Base-by-base conservation (phyloP, 495 filamentous ascomycete species). In the Lophiotrema nucula region DNA sequence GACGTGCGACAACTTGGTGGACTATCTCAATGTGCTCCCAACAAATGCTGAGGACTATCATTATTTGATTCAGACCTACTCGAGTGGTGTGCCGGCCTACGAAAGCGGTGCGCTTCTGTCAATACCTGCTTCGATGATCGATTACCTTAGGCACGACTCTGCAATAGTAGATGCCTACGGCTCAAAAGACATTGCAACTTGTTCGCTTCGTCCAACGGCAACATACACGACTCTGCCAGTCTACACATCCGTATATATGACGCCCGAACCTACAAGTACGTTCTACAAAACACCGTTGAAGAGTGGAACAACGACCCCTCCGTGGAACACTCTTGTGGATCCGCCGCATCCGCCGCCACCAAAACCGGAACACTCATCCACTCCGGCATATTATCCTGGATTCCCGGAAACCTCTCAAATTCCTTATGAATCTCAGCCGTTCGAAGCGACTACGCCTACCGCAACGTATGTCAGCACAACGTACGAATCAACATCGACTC, bases 141-240 rank as follows among this genome's bases (percentile, higher is more conserved):
- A 49, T 19, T 55, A 39, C 39, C 49, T 64, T 2, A 50, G 39
- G 31, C 22, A 39, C 12, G 19, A 48, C 31, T 27, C 54, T 5
- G 37, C 16, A 2, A 48, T 57, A 23, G 19, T 25, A 16, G 37
- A 19, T 13, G 18, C 53, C 11, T 64, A 54, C 21, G 54, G 54
- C 4, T 64, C 60, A 3, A 8, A 8, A 35, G 37, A 64, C 42
- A 53, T 64, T 12, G 60, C 60, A 2, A 64, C 60, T 2, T 64
- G 60, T 38, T 58, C 60, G 22, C 47, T 53, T 16, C 27, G 21
- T 23, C 22, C 59, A 11, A 56, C 53, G 3, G 3, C 25, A 2
- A 4, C 10, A 8, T 31, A 35, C 15, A n/a, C n/a, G n/a, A n/a
- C n/a, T n/a, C n/a, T n/a, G n/a, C n/a, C n/a, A n/a, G n/a, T n/a